These are phyloP conservation scores for Plasmodium gallinaceum DNA, from an alignment of 169 alveolate species.

Conservation along the genomic window DNA sequence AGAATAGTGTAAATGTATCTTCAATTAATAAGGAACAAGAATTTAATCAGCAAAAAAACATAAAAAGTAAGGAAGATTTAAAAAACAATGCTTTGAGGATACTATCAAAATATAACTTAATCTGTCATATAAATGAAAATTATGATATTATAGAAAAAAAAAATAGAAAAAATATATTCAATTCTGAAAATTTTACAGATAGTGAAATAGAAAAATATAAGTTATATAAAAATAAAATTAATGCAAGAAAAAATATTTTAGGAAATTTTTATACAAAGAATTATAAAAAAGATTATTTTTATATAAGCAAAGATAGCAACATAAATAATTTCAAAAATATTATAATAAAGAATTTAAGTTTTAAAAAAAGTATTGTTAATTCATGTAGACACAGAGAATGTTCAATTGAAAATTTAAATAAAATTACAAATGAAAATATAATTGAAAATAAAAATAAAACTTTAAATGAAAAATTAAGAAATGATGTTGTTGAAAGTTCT, in stretches of 20 bases:
- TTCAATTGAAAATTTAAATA: not conserved
- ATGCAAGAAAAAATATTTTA: not conserved
- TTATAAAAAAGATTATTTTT: not conserved
- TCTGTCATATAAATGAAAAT: slow-evolving; percentile 13
- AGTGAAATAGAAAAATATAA: slow-evolving; percentile 6
- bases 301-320: not conserved
- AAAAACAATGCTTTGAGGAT: not conserved
- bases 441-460: too few relatives aligned
- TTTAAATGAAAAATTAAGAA: slow-evolving; percentile 9
- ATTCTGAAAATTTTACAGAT: slow-evolving; percentile 19
- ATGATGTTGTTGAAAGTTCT: slow-evolving; percentile 31
- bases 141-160: slow-evolving; percentile 5
- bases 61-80: slow-evolving; percentile 1
- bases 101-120: slow-evolving; percentile 22
- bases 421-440: too few relatives aligned
- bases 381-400: not conserved
- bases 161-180: slow-evolving; percentile 3
- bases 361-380: not conserved
- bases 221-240: not conserved
- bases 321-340: not conserved
- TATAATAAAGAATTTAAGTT: not conserved
- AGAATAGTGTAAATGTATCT: slow-evolving; percentile 1
- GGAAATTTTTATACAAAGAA: not conserved
- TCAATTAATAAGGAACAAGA: not conserved
- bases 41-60: not conserved